These are phyloP conservation scores for Apodospora peruviana DNA, from an alignment of 495 filamentous ascomycete genomes.

Conservation along the genomic window DNA sequence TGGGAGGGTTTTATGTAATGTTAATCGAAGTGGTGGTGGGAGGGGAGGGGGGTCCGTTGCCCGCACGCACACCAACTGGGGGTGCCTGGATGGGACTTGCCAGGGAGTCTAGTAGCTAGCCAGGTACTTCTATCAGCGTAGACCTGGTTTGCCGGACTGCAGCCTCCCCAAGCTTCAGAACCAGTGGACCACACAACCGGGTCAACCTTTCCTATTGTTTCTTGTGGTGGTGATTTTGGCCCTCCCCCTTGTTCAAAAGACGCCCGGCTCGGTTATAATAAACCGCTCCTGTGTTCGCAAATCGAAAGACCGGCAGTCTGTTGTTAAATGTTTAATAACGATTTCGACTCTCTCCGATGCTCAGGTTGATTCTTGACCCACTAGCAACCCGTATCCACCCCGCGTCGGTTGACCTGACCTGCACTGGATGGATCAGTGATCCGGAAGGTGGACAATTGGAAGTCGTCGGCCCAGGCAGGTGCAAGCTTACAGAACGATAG, in stretches of 20 bases:
- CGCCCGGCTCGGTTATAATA: too few relatives aligned
- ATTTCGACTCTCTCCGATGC: too few relatives aligned
- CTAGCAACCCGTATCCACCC: too few relatives aligned
- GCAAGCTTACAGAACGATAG: not conserved
- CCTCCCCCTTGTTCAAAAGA: not conserved
- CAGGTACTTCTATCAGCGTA: constrained; percentile 17
- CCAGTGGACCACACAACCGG: constrained; percentile 14
- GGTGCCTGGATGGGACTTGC: not conserved
- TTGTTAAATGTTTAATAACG: too few relatives aligned
- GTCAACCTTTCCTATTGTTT: not conserved
- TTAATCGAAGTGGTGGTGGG: constrained; percentile 34
- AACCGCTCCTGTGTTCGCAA: too few relatives aligned
- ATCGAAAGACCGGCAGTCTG: too few relatives aligned
- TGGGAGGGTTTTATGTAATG: constrained; percentile 52
- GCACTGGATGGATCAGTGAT: too few relatives aligned
- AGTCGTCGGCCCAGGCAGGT: not conserved
- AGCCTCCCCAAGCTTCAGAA: not conserved
- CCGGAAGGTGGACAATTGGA: too few relatives aligned
- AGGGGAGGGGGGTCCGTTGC: too few relatives aligned
- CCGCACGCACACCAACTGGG: constrained; percentile 15
- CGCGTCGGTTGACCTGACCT: too few relatives aligned
- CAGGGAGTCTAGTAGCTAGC: constrained; percentile 16
- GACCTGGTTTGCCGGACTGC: constrained; percentile 12
- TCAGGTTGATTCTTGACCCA: too few relatives aligned
- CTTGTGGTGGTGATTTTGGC: constrained; percentile 9